Evolutionary conservation across 768 basidiomycete genomes (phyloP).

Genomic region (Mycena venus): DNA sequence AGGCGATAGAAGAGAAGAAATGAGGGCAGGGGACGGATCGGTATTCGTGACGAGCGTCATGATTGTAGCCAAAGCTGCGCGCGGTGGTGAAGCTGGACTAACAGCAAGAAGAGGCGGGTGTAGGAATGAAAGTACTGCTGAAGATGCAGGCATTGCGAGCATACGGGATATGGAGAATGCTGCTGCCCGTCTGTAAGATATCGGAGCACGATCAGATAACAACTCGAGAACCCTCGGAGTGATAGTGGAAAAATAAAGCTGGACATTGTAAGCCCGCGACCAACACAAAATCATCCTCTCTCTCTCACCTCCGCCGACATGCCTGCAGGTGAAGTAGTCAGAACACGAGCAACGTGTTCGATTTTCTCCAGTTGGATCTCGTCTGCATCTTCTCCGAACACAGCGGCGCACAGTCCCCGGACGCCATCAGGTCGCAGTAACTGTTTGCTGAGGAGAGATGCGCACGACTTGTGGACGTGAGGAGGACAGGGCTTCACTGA

Average conservation of each 20-base stretch:
- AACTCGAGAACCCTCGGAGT: conserved; percentile 69
- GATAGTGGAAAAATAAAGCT: conserved; percentile 75
- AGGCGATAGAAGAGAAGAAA: conserved; percentile 75
- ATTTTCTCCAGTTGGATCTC: conserved; percentile 76
- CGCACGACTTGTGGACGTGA: conserved; percentile 71
- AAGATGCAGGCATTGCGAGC: conserved; percentile 55
- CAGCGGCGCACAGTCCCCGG: conserved; percentile 73
- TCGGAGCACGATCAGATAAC: conserved; percentile 57
- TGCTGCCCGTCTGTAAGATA: conserved; percentile 69
- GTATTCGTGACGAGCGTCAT: conserved; percentile 76
- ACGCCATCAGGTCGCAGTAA: conserved; percentile 80
- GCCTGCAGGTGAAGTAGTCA: conserved; percentile 72
- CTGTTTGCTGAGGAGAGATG: conserved; percentile 77
- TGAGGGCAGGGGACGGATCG: conserved; percentile 81
- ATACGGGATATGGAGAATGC: conserved; percentile 80
- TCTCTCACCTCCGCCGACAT: conserved; percentile 67
- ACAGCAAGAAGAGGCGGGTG: conserved; percentile 63
- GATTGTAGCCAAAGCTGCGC: conserved; percentile 63
- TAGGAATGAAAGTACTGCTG: conserved; percentile 60
- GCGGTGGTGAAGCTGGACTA: conserved; percentile 41
- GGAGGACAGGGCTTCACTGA: conserved; percentile 57
- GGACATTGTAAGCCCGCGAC: conserved; percentile 4
- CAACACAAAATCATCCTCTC: not conserved
- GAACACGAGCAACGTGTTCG: conserved; percentile 75
- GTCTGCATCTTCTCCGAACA: conserved; percentile 75